phyloP scores from a whole-genome alignment of 2,329 filamentous ascomycete species.

The Westerdykella ornata region DNA sequence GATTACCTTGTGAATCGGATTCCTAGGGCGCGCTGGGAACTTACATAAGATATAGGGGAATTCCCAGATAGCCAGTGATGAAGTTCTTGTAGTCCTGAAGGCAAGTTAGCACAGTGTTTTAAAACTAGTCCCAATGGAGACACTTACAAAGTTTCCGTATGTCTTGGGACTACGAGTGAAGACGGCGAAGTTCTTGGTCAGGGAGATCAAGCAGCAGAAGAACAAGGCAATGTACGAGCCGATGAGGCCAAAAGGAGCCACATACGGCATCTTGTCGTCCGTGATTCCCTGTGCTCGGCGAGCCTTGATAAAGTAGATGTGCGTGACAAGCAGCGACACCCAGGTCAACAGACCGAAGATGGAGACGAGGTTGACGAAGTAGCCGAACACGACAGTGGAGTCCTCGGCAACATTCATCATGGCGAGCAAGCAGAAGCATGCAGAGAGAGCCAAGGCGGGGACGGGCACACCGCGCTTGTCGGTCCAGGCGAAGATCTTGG shows the following conservation, averaged over 20 bases:
- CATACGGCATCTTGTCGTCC: constrained; percentile 47
- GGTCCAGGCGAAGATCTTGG: constrained; percentile 63
- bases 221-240: constrained; percentile 63
- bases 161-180: constrained; percentile 49
- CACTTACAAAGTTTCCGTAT: constrained; percentile 47
- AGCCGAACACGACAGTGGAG: constrained; percentile 41
- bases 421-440: constrained; percentile 59
- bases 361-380: constrained; percentile 44
- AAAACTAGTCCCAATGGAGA: constrained; percentile 13
- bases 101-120: constrained; percentile 21
- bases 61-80: constrained; percentile 69
- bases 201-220: constrained; percentile 64
- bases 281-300: constrained; percentile 42
- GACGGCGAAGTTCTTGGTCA: constrained; percentile 77
- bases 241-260: constrained; percentile 62
- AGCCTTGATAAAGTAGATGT: constrained; percentile 45
- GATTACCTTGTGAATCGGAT: neutral
- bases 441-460: constrained; percentile 55
- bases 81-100: constrained; percentile 61
- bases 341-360: constrained; percentile 42
- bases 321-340: constrained; percentile 46
- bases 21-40: neutral
- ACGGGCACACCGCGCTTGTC: constrained; percentile 66
- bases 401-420: constrained; percentile 48
- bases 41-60: constrained; percentile 61